These are phyloP conservation scores for Rhizodiscina lignyota DNA, from an alignment of 495 filamentous ascomycete genomes.

Conservation along the genomic window DNA sequence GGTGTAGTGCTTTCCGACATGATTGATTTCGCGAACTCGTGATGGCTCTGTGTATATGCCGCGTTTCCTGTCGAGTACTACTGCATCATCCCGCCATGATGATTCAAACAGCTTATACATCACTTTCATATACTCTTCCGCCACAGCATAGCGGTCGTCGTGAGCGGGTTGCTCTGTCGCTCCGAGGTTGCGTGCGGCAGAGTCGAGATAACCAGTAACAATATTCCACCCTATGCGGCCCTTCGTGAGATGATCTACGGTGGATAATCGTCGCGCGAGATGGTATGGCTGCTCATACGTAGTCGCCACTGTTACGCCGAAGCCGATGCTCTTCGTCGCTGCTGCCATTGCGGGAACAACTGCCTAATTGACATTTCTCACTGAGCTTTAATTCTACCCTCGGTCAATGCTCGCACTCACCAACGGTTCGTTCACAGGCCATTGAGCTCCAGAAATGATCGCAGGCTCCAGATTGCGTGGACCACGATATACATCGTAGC, in stretches of 20 bases:
- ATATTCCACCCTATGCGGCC: constrained; percentile 54
- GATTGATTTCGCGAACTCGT: constrained; percentile 46
- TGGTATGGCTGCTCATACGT: constrained; percentile 59
- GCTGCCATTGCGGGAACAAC: constrained; percentile 22
- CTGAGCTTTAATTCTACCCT: no score
- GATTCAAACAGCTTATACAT: constrained; percentile 56
- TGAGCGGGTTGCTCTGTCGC: constrained; percentile 38
- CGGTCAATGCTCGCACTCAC: no score
- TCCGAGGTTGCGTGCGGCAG: constrained; percentile 45
- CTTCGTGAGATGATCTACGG: constrained; percentile 49
- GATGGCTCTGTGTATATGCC: constrained; percentile 44
- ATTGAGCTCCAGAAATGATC: constrained; percentile 44
- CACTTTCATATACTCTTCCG: constrained; percentile 51
- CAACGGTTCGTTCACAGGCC: constrained; percentile 39
- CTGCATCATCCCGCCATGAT: constrained; percentile 52
- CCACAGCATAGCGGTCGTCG: constrained; percentile 49
- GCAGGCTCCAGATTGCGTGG: constrained; percentile 35
- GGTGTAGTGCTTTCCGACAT: constrained; percentile 45
- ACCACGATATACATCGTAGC: constrained; percentile 49
- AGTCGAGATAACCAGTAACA: constrained; percentile 52
- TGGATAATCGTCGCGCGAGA: constrained; percentile 45
- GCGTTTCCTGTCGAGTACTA: constrained; percentile 34
- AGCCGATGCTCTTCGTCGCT: constrained; percentile 47
- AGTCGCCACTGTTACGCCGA: constrained; percentile 49
- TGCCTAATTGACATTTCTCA: no score